Conservation (phyloP, 2,329 filamentous ascomycete species). For the Hansfordia pulvinata region DNA sequence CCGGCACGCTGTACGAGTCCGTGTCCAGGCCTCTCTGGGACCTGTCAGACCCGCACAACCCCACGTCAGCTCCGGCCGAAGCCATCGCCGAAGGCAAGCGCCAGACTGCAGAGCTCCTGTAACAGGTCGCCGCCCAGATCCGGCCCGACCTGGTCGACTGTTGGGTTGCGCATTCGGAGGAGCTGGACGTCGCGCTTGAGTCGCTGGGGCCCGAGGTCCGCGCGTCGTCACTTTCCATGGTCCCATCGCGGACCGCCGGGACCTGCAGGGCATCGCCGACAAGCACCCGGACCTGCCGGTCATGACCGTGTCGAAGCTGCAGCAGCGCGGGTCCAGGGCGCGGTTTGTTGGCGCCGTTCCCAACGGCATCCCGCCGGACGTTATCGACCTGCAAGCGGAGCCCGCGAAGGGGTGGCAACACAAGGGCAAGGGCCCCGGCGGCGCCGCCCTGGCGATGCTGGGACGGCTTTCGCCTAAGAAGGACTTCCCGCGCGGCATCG, state of each 20-base stretch:
- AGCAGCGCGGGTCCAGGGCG: no score
- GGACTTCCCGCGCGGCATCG: conserved; percentile 1
- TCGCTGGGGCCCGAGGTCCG: neutral
- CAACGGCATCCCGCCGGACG: conserved; percentile 1
- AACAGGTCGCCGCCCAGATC: neutral
- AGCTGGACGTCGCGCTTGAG: neutral
- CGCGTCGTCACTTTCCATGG: conserved; percentile 1
- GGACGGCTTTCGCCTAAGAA: conserved; percentile 1
- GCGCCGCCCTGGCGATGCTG: conserved; percentile 1
- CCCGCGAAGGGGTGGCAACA: no score
- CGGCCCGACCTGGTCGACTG: conserved; percentile 1
- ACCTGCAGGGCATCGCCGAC: neutral
- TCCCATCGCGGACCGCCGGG: neutral
- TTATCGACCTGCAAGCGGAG: no score
- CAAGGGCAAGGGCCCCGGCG: no score
- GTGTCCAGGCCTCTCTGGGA: neutral
- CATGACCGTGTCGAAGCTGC: conserved; percentile 1
- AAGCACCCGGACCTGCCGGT: neutral
- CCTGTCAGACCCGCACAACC: neutral
- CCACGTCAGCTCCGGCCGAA: no score
- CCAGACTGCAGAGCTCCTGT: neutral
- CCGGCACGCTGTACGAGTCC: neutral
- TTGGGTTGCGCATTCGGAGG: conserved; percentile 1
- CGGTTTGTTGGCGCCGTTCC: conserved; percentile 1
- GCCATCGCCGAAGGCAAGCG: neutral